These are phyloP conservation scores for sorghum (Sorghum bicolor) DNA, from an alignment of 176 grass and related monocot genomes.

Conservation along the genomic window Sorghum_bicolor_NCBIv3 NC_012870.2:6105001-6105500, in stretches of 20 bases:
- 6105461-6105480: background rate
- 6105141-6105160: conserved; percentile 20
- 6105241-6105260: background rate
- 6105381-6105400: conserved; percentile 20
- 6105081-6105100: background rate
- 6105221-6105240: conserved; percentile 28
- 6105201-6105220: conserved; percentile 35
- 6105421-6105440: background rate
- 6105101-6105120: conserved; percentile 16
- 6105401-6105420: conserved; percentile 7
- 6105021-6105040: conserved; percentile 95
- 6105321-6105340: background rate
- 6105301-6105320: conserved; percentile 23
- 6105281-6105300: background rate
- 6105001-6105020: conserved; percentile 60
- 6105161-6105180: conserved; percentile 55
- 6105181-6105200: conserved; percentile 38
- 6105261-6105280: background rate
- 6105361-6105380: conserved; percentile 11
- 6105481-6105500: background rate
- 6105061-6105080: conserved; percentile 60
- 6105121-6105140: background rate
- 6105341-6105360: conserved; percentile 22
- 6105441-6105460: background rate
- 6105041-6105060: conserved; percentile 92